Percentiles rank a stretch among this genome's conserved stretches.
Conservation (phyloP, 106 monocot genomes). For the Dioscorea zingiberensis region DNA sequence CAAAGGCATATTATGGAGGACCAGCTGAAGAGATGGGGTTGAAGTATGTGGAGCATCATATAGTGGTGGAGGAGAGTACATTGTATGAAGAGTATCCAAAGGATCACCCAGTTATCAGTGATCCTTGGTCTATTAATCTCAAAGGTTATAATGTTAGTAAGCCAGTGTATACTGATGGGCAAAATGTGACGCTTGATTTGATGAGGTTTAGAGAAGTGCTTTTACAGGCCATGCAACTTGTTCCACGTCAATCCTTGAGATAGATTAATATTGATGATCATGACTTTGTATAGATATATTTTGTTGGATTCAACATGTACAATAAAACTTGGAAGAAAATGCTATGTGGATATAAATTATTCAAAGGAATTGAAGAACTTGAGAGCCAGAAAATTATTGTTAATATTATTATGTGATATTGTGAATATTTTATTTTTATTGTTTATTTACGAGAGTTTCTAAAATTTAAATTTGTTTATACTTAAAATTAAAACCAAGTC, state of each 20-base stretch:
- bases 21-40: conserved; percentile 35
- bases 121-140: conserved; percentile 46
- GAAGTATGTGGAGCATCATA: conserved; percentile 50
- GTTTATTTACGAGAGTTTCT: too few species aligned
- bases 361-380: too few species aligned
- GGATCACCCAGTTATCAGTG: conserved; percentile 50
- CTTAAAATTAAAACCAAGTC: too few species aligned
- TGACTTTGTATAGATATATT: too few species aligned
- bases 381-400: too few species aligned
- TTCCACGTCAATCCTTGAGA: neutral
- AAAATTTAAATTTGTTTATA: too few species aligned
- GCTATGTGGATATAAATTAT: too few species aligned
- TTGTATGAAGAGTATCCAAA: conserved; percentile 36
- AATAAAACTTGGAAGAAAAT: too few species aligned
- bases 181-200: conserved; percentile 37
- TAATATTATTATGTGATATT: too few species aligned
- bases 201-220: conserved; percentile 24
- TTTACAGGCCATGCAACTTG: conserved; percentile 8
- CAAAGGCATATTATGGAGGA: conserved; percentile 26
- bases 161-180: conserved; percentile 36
- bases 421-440: too few species aligned
- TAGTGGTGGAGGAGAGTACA: conserved; percentile 53
- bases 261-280: neutral
- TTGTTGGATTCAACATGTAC: too few species aligned
- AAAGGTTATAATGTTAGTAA: conserved; percentile 38